Conservation (phyloP, 2,329 filamentous ascomycete species). For the Uncinocarpus reesii region DNA sequence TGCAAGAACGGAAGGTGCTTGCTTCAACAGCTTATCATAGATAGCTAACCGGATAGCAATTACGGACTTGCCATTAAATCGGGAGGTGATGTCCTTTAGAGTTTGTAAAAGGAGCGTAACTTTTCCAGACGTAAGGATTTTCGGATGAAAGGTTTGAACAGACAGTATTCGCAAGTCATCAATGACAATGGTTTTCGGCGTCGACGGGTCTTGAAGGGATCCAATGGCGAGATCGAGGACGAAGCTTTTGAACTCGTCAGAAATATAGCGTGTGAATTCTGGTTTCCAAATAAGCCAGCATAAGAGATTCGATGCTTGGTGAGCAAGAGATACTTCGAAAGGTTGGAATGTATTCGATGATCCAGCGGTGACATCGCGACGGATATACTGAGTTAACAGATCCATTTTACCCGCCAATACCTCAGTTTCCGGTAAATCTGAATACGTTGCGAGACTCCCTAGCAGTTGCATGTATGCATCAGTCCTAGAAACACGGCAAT, state of each 20-base stretch:
- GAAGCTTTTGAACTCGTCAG: conserved; percentile 68
- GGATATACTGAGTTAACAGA: conserved; percentile 69
- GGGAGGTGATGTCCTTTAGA: conserved; percentile 61
- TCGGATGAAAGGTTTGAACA: conserved; percentile 65
- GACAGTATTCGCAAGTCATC: conserved; percentile 72
- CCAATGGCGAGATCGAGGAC: conserved; percentile 71
- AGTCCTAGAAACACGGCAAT: conserved; percentile 59
- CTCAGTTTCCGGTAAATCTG: conserved; percentile 65
- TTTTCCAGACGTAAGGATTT: conserved; percentile 62
- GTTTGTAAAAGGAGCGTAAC: conserved; percentile 60
- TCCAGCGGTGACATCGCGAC: conserved; percentile 64
- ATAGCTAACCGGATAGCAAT: conserved; percentile 65
- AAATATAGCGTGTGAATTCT: conserved; percentile 58
- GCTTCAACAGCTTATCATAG: conserved; percentile 65
- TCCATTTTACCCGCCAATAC: conserved; percentile 66
- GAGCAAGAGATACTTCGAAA: conserved; percentile 58
- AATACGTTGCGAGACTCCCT: conserved; percentile 66
- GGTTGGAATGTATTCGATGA: conserved; percentile 45
- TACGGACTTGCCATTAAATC: conserved; percentile 70
- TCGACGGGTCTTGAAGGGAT: conserved; percentile 55
- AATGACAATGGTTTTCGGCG: conserved; percentile 67
- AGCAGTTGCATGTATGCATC: conserved; percentile 81
- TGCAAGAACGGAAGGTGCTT: conserved; percentile 61
- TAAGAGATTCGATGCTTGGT: conserved; percentile 67
- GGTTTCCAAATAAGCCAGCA: conserved; percentile 65